These are phyloP conservation scores for Paramyrothecium roridum DNA, from an alignment of 2,329 filamentous ascomycete species.

Conservation along the genomic window DNA sequence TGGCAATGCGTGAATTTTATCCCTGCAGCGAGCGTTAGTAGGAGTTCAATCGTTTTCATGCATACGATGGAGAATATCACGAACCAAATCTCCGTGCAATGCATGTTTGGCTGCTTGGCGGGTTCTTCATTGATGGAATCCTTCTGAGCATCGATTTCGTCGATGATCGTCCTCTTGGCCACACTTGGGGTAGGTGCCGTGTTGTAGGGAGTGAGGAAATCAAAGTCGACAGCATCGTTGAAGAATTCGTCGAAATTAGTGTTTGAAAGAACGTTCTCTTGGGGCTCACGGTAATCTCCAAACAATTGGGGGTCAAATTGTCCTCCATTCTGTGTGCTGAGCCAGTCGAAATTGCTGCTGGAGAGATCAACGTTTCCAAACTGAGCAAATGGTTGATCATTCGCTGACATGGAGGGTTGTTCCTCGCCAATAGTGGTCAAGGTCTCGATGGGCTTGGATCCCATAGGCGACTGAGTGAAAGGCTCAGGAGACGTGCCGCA, in stretches of 20 bases:
- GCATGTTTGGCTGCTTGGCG: slow-evolving; percentile 59
- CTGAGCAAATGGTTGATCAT: slow-evolving; percentile 27
- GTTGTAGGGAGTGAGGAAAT: slow-evolving; percentile 81
- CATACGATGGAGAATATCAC: slow-evolving; percentile 26
- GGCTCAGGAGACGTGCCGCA: slow-evolving; percentile 79
- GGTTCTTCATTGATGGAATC: slow-evolving; percentile 66
- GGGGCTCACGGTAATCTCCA: slow-evolving; percentile 86
- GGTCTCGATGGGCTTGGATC: slow-evolving; percentile 61
- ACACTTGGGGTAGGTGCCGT: slow-evolving; percentile 44
- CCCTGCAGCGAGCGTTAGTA: slow-evolving; percentile 61
- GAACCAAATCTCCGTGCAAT: slow-evolving; percentile 92
- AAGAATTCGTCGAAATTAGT: slow-evolving; percentile 71
- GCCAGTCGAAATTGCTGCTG: slow-evolving; percentile 64
- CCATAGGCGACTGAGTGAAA: slow-evolving; percentile 65
- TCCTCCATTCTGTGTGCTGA: slow-evolving; percentile 76
- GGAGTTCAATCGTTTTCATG: neutral
- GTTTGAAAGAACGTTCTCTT: slow-evolving; percentile 71
- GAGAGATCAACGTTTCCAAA: slow-evolving; percentile 36
- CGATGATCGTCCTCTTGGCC: slow-evolving; percentile 58
- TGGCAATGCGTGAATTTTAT: slow-evolving; percentile 81
- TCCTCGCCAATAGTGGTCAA: slow-evolving; percentile 66
- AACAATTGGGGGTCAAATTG: slow-evolving; percentile 91
- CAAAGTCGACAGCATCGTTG: slow-evolving; percentile 76
- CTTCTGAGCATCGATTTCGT: slow-evolving; percentile 73
- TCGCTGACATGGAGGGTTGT: slow-evolving; percentile 38